phyloP scores from a whole-genome alignment of 805 yeast genomes.

The Candida hungchunana region DNA sequence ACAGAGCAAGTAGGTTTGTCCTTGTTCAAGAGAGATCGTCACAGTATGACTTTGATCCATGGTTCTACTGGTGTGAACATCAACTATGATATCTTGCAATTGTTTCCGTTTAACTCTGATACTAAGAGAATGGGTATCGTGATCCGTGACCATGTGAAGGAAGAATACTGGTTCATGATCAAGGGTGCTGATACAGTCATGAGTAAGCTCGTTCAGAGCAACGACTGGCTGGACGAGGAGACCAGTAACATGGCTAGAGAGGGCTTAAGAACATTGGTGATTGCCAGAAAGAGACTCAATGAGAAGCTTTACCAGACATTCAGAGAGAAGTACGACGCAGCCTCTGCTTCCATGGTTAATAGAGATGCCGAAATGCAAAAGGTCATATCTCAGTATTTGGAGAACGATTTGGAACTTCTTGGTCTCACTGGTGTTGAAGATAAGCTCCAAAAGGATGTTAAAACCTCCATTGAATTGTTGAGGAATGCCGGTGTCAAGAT shows the following conservation, averaged over 20 bases:
- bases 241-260: conserved; percentile 98
- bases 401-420: conserved; percentile 74
- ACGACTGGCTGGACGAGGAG: conserved; percentile 98
- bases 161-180: conserved; percentile 78
- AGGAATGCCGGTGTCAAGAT: conserved; percentile 96
- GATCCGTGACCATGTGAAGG: conserved; percentile 55
- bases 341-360: conserved; percentile 72
- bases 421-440: conserved; percentile 99
- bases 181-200: conserved; percentile 98
- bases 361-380: conserved; percentile 73
- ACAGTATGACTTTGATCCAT: conserved; percentile 64
- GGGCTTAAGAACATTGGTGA: conserved; percentile 91
- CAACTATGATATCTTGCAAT: conserved; percentile 67
- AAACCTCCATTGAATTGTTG: conserved; percentile 83
- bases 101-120: conserved; percentile 94
- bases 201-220: conserved; percentile 73
- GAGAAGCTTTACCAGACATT: conserved; percentile 57
- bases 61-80: conserved; percentile 46
- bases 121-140: conserved; percentile 95
- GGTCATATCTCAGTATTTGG: conserved; percentile 66
- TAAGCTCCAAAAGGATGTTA: conserved; percentile 85
- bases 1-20: conserved; percentile 84
- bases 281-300: conserved; percentile 76
- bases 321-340: conserved; percentile 58
- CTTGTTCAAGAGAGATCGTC: conserved; percentile 77